phyloP scores from a whole-genome alignment of 805 yeast species.

The Monosporozyma servazzii region DNA sequence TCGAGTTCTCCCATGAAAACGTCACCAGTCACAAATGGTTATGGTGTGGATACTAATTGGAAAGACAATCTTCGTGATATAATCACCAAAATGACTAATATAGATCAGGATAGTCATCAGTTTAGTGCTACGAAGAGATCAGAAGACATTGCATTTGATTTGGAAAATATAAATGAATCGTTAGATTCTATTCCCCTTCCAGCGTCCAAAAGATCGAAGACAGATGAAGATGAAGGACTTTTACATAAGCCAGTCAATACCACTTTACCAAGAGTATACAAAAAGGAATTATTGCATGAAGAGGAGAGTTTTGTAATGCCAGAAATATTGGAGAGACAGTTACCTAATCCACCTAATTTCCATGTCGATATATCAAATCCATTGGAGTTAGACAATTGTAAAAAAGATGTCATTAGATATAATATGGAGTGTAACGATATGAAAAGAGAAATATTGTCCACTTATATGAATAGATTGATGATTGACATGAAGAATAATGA shows the following conservation, averaged over 20 bases:
- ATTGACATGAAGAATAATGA: conserved; percentile 15
- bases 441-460: conserved; percentile 13
- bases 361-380: conserved; percentile 11
- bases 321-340: conserved; percentile 4
- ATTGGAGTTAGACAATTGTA: conserved; percentile 12
- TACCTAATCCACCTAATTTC: conserved; percentile 18
- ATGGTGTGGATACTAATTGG: conserved; percentile 8
- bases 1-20: conserved; percentile 21
- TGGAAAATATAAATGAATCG: conserved; percentile 19
- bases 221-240: conserved; percentile 8
- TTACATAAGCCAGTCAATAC: conserved; percentile 24
- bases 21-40: conserved; percentile 10
- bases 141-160: conserved; percentile 12
- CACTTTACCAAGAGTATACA: conserved; percentile 22
- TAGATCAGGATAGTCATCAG: neutral
- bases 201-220: neutral
- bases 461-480: conserved; percentile 12
- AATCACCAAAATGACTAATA: conserved; percentile 10
- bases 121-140: neutral
- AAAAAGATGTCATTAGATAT: conserved; percentile 11
- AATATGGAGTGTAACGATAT: conserved; percentile 12
- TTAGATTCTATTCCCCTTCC: conserved; percentile 14
- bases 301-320: conserved; percentile 12
- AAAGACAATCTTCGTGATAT: conserved; percentile 13
- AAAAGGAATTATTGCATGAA: conserved; percentile 11